Evolutionary conservation across 768 basidiomycete species (phyloP).

Genomic region (Suillus lakei): DNA sequence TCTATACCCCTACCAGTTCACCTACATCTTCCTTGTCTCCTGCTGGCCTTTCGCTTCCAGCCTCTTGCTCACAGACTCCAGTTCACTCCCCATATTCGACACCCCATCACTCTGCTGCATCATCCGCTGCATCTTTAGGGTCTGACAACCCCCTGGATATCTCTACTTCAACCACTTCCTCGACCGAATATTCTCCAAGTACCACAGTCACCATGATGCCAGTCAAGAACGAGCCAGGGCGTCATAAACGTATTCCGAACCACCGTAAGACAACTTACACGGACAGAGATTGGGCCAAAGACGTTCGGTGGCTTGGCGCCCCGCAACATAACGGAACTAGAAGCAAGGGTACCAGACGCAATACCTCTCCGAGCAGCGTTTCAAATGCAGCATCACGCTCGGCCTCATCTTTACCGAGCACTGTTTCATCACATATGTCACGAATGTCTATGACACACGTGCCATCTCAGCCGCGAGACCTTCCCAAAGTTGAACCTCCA

Average conservation of each 20-base stretch:
- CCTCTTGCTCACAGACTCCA: conserved; percentile 21
- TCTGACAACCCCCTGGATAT: conserved; percentile 35
- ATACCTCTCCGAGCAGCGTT: conserved; percentile 17
- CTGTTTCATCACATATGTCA: conserved; percentile 12
- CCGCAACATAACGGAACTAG: conserved; percentile 27
- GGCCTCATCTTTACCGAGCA: conserved; percentile 20
- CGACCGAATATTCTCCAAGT: conserved; percentile 29
- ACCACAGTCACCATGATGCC: conserved; percentile 26
- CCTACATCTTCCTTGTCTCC: conserved; percentile 53
- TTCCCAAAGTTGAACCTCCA: conserved; percentile 18
- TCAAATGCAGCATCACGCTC: conserved; percentile 23
- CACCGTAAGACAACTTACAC: conserved; percentile 43
- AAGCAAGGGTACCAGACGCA: conserved; percentile 25
- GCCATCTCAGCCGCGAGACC: conserved; percentile 4
- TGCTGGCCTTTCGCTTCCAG: conserved; percentile 33
- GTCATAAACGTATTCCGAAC: conserved; percentile 21
- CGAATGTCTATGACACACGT: neutral
- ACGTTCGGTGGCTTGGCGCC: conserved; percentile 65
- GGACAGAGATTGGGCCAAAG: conserved; percentile 69
- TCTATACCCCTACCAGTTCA: conserved; percentile 66
- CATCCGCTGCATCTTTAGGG: conserved; percentile 31
- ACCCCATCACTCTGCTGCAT: conserved; percentile 31
- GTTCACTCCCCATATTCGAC: conserved; percentile 24
- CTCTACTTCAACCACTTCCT: conserved; percentile 36
- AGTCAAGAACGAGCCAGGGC: conserved; percentile 11